Evolutionary conservation across 2,329 filamentous ascomycete genomes (phyloP), one percentile per base, ranked within the genome.

Genomic region (Penicillium capsulatum): DNA sequence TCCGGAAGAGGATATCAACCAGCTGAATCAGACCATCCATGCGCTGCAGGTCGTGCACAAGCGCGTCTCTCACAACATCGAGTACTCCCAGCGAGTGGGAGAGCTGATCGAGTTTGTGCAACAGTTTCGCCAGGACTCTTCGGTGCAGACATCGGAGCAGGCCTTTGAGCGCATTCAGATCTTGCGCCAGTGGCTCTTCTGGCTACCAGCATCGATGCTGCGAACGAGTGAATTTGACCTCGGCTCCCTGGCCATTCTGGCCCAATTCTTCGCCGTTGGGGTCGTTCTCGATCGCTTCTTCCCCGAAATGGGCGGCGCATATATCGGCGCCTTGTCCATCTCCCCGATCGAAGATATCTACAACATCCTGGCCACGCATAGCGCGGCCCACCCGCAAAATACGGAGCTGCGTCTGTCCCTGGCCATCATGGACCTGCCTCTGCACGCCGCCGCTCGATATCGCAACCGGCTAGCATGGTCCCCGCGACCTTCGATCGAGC

Each of bases 171-270:
- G 90, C 49, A 79, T 97, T 8, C 90, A 94, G 49, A 83, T 87
- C 7, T 76, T 98, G 43, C 79, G 90, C 39, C 86, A 86, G 53
- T 96, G 91, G 89, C 78, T 97, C 11, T 95, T 97, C 68, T 97
- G 91, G 89, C 80, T 95, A 39, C 92, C 92, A 1, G 82, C 95
- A 22, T 81, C 82, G 51, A 84, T 90, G 54, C 75, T 96, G 17
- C 84, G 91, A 60, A 80, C 82, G 49, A 84, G 83, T 32, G 80
- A 83, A 35, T 79, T 80, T 24, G 88, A 91, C 50, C 77, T 86
- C 16, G 86, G 80, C 44, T 84, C 88, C 1, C 74, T 96, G 51
- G 75, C 94, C 36, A 82, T 94, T 47, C 81, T 97, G 38, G 86
- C 89, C 8, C 86, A 97, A 60, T 88, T 95, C 64, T 97, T 95